Evolutionary conservation across 2,329 filamentous ascomycete genomes (phyloP).

Genomic region (Colletotrichum ledebouriae): DNA sequence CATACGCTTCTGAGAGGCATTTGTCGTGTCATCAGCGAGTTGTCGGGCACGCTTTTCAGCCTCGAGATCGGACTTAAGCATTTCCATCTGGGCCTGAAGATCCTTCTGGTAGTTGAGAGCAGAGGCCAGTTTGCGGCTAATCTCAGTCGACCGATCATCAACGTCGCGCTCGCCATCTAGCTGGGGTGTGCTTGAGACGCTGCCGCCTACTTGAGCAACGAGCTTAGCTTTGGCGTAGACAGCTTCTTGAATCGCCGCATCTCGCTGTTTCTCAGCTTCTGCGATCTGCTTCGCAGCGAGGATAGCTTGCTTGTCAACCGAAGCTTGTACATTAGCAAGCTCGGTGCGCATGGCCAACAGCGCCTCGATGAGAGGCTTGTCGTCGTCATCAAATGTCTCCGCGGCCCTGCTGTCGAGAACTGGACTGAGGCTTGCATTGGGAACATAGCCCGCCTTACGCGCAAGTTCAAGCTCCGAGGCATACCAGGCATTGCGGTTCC

Average conservation of each 20-base stretch:
- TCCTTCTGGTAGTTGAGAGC: conserved; percentile 84
- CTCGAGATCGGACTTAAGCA: conserved; percentile 77
- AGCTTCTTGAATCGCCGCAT: conserved; percentile 93
- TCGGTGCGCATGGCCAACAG: conserved; percentile 92
- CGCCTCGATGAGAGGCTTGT: conserved; percentile 91
- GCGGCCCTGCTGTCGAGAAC: conserved; percentile 80
- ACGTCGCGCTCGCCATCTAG: conserved; percentile 71
- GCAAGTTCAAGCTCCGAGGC: conserved; percentile 94
- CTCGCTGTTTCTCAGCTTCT: conserved; percentile 93
- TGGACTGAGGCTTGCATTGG: conserved; percentile 77
- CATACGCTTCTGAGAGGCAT: conserved; percentile 85
- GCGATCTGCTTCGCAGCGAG: conserved; percentile 90
- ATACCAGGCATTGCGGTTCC: conserved; percentile 95
- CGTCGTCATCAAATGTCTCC: conserved; percentile 90
- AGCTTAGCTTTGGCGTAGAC: conserved; percentile 95
- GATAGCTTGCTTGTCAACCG: conserved; percentile 89
- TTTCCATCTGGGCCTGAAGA: conserved; percentile 81
- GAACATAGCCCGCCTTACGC: conserved; percentile 87
- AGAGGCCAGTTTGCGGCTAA: conserved; percentile 85
- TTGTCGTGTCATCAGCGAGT: conserved; percentile 88
- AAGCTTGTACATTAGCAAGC: conserved; percentile 87
- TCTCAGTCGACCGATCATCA: conserved; percentile 77
- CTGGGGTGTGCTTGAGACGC: conserved; percentile 71
- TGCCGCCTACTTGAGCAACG: conserved; percentile 79
- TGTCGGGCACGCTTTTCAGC: conserved; percentile 85